These are phyloP conservation scores for Penicillium taxi DNA, from an alignment of 495 filamentous ascomycete species.

Conservation along the genomic window DNA sequence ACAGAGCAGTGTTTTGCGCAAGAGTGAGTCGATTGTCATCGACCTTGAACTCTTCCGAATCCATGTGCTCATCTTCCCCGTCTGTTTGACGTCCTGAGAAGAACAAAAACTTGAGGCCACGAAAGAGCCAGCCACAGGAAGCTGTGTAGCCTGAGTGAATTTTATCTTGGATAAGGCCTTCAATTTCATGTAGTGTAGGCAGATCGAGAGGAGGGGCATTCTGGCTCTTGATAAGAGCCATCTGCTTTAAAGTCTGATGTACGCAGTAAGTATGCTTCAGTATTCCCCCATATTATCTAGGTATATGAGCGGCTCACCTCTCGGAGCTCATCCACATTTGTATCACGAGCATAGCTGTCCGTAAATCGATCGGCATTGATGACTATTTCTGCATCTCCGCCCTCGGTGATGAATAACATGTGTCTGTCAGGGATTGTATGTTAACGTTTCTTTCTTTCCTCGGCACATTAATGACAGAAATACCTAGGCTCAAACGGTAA, in stretches of 20 bases:
- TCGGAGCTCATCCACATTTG: slow-evolving; percentile 56
- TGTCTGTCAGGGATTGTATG: slow-evolving; percentile 27
- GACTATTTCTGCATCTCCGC: slow-evolving; percentile 36
- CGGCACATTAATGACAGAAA: slow-evolving; percentile 6
- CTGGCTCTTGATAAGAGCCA: slow-evolving; percentile 29
- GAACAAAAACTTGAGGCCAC: slow-evolving; percentile 50
- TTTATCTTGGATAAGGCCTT: slow-evolving; percentile 46
- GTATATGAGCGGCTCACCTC: slow-evolving; percentile 29
- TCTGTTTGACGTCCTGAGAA: slow-evolving; percentile 1
- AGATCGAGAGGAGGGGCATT: slow-evolving; percentile 16
- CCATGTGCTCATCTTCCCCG: background rate
- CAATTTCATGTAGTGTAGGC: slow-evolving; percentile 46
- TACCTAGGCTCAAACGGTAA: slow-evolving; percentile 63
- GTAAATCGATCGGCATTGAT: slow-evolving; percentile 63
- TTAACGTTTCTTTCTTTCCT: background rate
- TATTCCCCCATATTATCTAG: too few species aligned
- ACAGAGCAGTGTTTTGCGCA: slow-evolving; percentile 46
- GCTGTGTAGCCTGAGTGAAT: slow-evolving; percentile 26
- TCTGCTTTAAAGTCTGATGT: slow-evolving; percentile 37
- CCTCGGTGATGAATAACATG: slow-evolving; percentile 47
- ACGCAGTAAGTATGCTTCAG: background rate
- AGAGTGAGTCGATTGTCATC: slow-evolving; percentile 14
- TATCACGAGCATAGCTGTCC: slow-evolving; percentile 77
- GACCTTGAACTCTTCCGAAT: background rate
- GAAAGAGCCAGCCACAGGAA: slow-evolving; percentile 60